phyloP scores from a whole-genome alignment of 2,329 filamentous ascomycete species.

The Fragosphaeria purpurea region DNA sequence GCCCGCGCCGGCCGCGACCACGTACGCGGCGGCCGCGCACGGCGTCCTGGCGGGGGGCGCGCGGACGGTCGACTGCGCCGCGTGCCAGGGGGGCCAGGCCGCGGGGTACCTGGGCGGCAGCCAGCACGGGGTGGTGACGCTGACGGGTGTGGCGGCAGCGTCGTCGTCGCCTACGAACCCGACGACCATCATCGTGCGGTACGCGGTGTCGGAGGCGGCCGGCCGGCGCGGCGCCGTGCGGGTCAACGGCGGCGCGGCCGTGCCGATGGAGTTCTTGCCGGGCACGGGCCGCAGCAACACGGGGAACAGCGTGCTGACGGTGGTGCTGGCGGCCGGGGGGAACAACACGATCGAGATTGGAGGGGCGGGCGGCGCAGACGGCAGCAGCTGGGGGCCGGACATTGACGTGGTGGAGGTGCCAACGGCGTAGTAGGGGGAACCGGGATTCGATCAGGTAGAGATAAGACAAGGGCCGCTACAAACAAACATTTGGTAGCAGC shows the following conservation, averaged over 20 bases:
- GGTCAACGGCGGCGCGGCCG: constrained; percentile 41
- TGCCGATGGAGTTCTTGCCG: constrained; percentile 46
- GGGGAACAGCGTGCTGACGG: constrained; percentile 37
- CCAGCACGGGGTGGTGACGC: constrained; percentile 33
- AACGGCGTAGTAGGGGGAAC: too few species aligned
- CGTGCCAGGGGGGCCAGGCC: constrained; percentile 39
- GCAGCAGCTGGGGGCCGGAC: constrained; percentile 36
- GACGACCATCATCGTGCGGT: constrained; percentile 45
- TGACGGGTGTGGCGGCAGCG: constrained; percentile 32
- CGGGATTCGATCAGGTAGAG: too few species aligned
- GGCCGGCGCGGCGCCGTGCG: constrained; percentile 43
- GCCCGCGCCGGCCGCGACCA: constrained; percentile 34
- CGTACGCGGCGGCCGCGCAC: constrained; percentile 39
- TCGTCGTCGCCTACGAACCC: constrained; percentile 24
- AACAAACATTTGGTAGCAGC: too few species aligned
- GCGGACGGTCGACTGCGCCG: constrained; percentile 34
- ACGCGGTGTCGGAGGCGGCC: constrained; percentile 43
- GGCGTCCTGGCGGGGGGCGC: constrained; percentile 36
- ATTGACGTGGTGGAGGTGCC: constrained; percentile 47
- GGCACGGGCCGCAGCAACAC: constrained; percentile 31
- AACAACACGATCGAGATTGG: constrained; percentile 39
- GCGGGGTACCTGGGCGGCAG: constrained; percentile 48
- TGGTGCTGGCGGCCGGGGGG: constrained; percentile 34
- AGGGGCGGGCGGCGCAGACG: constrained; percentile 26
- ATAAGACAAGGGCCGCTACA: too few species aligned